Evolutionary conservation across 2,329 filamentous ascomycete genomes (phyloP).

Genomic region (Aplosporella prunicola): DNA sequence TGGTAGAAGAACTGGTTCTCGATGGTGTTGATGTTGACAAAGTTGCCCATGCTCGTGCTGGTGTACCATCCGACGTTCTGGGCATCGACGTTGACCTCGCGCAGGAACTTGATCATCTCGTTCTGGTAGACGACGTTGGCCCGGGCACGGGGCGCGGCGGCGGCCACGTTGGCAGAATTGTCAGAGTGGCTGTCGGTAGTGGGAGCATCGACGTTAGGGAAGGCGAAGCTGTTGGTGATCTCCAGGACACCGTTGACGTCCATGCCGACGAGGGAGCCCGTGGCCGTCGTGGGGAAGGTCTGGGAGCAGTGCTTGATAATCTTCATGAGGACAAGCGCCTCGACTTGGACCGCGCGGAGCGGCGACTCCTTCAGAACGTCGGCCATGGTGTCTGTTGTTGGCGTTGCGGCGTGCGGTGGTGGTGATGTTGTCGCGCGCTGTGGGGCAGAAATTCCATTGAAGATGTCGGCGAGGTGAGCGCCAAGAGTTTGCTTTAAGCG

Average conservation of each 20-base stretch:
- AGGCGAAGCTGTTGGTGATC: conserved; percentile 91
- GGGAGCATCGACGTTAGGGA: conserved; percentile 70
- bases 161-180: conserved; percentile 44
- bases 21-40: conserved; percentile 87
- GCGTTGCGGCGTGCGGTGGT: conserved; percentile 9
- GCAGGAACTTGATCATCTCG: conserved; percentile 94
- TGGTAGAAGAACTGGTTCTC: conserved; percentile 99
- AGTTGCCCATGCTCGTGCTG: conserved; percentile 97
- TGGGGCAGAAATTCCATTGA: conserved; percentile 30
- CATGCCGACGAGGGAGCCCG: conserved; percentile 88
- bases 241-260: conserved; percentile 73
- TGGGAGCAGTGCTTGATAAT: conserved; percentile 92
- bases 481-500: too few relatives aligned
- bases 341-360: conserved; percentile 83
- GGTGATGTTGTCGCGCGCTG: conserved; percentile 10
- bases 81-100: conserved; percentile 96
- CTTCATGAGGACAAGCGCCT: conserved; percentile 95
- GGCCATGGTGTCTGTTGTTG: conserved; percentile 22
- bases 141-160: conserved; percentile 84
- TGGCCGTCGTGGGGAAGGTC: conserved; percentile 79
- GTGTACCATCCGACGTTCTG: conserved; percentile 99
- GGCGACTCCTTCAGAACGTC: conserved; percentile 36
- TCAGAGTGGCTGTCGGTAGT: conserved; percentile 36
- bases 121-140: conserved; percentile 79
- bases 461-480: too few relatives aligned